Evolutionary conservation across 106 monocot genomes (phyloP), one percentile per base, ranked within the genome.

Genomic region (Dendrobium catenatum): DNA sequence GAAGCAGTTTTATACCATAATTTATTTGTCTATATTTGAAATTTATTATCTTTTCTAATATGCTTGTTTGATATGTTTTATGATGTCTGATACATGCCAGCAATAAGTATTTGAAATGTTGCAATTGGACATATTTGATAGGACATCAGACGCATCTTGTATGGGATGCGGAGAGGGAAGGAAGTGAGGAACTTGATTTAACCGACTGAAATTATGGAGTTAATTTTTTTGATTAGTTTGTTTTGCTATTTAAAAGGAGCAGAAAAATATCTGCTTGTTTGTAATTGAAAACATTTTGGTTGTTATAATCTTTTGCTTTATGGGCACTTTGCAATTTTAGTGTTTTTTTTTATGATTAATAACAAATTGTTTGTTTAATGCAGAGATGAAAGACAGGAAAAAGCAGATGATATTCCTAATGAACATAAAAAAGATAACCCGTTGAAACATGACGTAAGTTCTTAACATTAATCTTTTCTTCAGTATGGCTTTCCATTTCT

Each of bases 401-500:
- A 74, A 44, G 74, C n/a, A 4, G 20, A 74, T 13, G 17, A n/a
- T 44, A 74, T n/a, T 74, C 9, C 19, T 42, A 44, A 42, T 74
- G 43, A 19, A 20, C 74, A 42, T 19, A 22, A 19, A 43, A 13
- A 42, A 4, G 74, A 74, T 74, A 44, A 74, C 42, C n/a, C n/a
- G n/a, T 74, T 44, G 10, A 74, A 44, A 43, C 43, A 74, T 42
- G 74, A 74, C 7, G 74, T 74, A 44, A 42, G 74, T 74, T 37
- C 43, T 37, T 70, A 22, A 22, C n/a, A 19, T 70, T 17, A 29
- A 37, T 68, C 15, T 33, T 70, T 70, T 31, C 26, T 66, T 9
- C 24, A 24, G 26, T 26, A 26, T 22, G 5, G 33, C 33, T 70
- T 70, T 70, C 37, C 70, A 70, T 8, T 70, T 70, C 37, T 70